Conservation (phyloP, 805 yeast genomes). For the Starmerella powellii region DNA sequence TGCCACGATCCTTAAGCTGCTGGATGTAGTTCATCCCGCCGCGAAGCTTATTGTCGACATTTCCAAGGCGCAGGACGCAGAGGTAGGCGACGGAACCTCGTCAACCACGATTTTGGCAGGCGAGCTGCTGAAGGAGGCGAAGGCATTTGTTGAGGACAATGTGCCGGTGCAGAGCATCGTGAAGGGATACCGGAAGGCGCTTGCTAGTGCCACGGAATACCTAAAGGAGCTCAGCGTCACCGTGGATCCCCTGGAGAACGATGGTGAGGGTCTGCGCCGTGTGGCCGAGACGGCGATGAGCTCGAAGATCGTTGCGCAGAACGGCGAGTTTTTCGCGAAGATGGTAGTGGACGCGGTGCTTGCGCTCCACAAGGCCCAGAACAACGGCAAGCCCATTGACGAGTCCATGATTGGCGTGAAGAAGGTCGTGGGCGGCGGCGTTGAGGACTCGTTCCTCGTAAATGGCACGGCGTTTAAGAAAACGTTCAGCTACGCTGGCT, state of each 20-base stretch:
- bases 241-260: slow-evolving; percentile 45
- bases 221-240: slow-evolving; percentile 66
- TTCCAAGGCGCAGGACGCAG: slow-evolving; percentile 93
- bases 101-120: slow-evolving; percentile 87
- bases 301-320: slow-evolving; percentile 78
- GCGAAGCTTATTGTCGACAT: slow-evolving; percentile 92
- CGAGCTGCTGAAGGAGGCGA: slow-evolving; percentile 81
- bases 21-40: slow-evolving; percentile 97
- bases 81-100: slow-evolving; percentile 97
- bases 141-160: slow-evolving; percentile 87
- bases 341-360: slow-evolving; percentile 96
- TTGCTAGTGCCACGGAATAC: slow-evolving; percentile 58
- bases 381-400: slow-evolving; percentile 48
- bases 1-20: slow-evolving; percentile 81
- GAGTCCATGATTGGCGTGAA: slow-evolving; percentile 88
- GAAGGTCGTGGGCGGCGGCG: slow-evolving; percentile 89
- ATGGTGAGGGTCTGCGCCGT: slow-evolving; percentile 67
- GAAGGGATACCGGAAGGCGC: slow-evolving; percentile 79
- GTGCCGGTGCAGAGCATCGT: slow-evolving; percentile 80
- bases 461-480: slow-evolving; percentile 96
- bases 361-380: slow-evolving; percentile 52
- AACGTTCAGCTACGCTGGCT: slow-evolving; percentile 95
- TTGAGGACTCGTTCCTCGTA: slow-evolving; percentile 82
- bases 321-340: slow-evolving; percentile 79
- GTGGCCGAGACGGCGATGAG: slow-evolving; percentile 98